phyloP scores from a whole-genome alignment of 2,329 filamentous ascomycete species.

The Fusarium scirpi region DNA sequence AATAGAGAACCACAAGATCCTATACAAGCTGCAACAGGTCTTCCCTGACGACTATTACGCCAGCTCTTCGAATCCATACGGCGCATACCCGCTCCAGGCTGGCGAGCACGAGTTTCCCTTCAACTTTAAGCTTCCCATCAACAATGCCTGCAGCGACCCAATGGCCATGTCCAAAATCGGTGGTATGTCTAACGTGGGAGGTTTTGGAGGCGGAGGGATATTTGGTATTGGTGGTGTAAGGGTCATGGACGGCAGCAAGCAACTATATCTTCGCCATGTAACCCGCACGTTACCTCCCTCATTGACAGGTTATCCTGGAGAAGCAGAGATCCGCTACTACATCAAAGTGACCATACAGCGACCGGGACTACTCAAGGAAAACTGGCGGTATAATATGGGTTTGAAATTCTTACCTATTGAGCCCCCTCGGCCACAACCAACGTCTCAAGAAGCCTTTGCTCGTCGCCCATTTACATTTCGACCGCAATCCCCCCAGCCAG shows the following conservation, averaged over 20 bases:
- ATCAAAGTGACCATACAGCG: slow-evolving; percentile 94
- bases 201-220: slow-evolving; percentile 59
- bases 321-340: slow-evolving; percentile 93
- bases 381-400: slow-evolving; percentile 75
- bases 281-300: slow-evolving; percentile 91
- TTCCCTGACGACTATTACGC: slow-evolving; percentile 70
- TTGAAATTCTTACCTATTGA: slow-evolving; percentile 96
- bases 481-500: slow-evolving; percentile 52
- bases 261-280: slow-evolving; percentile 76
- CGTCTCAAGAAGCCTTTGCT: slow-evolving; percentile 85
- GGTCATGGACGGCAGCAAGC: slow-evolving; percentile 72
- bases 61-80: slow-evolving; percentile 56
- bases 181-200: slow-evolving; percentile 66
- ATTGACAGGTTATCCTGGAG: slow-evolving; percentile 84
- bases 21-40: slow-evolving; percentile 80
- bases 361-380: slow-evolving; percentile 91
- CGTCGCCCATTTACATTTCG: slow-evolving; percentile 74
- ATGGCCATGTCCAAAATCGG: slow-evolving; percentile 66
- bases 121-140: slow-evolving; percentile 81
- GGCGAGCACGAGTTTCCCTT: slow-evolving; percentile 84
- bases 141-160: slow-evolving; percentile 75
- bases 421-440: slow-evolving; percentile 76
- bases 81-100: slow-evolving; percentile 70
- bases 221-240: slow-evolving; percentile 66
- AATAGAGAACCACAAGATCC: slow-evolving; percentile 75